These are phyloP conservation scores for Heliamphora exappendiculata DNA, from an alignment of 148 eudicot species.

Conservation along the genomic window DNA sequence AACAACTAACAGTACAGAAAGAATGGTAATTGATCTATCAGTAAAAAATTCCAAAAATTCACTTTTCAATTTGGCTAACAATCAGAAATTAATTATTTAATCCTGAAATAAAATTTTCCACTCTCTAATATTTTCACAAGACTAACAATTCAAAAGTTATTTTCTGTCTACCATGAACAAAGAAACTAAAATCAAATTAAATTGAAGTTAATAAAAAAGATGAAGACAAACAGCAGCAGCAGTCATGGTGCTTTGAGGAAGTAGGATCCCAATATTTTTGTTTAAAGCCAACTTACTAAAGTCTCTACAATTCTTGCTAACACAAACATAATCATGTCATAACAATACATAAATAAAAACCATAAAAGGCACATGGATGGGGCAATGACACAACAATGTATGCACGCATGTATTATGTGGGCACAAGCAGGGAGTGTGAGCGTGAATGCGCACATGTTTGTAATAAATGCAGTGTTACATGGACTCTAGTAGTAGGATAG, in stretches of 20 bases:
- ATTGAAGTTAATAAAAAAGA: background rate
- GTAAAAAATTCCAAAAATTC: background rate
- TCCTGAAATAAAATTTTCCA: background rate
- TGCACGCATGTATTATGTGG: no score
- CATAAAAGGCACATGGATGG: background rate
- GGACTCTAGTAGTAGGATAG: no score
- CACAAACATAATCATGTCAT: background rate
- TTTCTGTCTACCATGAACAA: background rate
- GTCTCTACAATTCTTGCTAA: background rate
- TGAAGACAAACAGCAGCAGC: background rate
- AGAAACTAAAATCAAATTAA: background rate
- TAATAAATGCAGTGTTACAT: no score
- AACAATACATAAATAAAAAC: background rate
- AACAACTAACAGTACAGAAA: background rate
- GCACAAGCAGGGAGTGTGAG: no score
- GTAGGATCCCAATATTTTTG: background rate
- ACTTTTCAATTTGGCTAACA: background rate
- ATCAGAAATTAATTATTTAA: background rate
- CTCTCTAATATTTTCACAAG: background rate
- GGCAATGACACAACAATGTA: no score
- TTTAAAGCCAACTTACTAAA: conserved; percentile 3
- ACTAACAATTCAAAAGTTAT: background rate
- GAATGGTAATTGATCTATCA: background rate
- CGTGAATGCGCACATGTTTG: no score
- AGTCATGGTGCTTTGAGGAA: background rate